Percentiles rank a stretch among this genome's conserved stretches.
Conservation (phyloP, 768 basidiomycete species). For the Collybia mongolica region DNA sequence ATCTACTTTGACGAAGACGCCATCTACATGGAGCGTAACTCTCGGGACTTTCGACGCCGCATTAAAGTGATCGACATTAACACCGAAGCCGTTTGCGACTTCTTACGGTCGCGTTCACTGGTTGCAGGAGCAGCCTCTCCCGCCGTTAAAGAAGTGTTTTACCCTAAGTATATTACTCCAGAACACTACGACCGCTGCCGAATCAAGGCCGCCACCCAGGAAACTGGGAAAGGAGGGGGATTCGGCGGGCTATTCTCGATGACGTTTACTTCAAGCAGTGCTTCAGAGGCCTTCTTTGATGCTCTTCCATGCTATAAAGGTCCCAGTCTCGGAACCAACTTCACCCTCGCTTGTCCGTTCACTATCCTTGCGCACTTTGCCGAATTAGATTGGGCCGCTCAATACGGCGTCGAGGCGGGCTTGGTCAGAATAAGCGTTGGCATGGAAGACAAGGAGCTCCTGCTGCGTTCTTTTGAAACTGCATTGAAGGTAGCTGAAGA, state of each 20-base stretch:
- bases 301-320: conserved; percentile 82
- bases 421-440: conserved; percentile 92
- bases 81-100: conserved; percentile 78
- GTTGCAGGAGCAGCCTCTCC: conserved; percentile 34
- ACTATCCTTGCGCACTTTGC: conserved; percentile 88
- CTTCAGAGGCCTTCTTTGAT: conserved; percentile 84
- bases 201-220: conserved; percentile 37
- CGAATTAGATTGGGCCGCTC: conserved; percentile 90
- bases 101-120: conserved; percentile 61
- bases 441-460: conserved; percentile 64
- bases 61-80: conserved; percentile 78
- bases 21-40: conserved; percentile 97
- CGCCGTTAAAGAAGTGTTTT: conserved; percentile 82
- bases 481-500: conserved; percentile 77
- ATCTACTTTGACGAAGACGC: conserved; percentile 89
- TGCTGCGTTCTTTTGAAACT: conserved; percentile 56
- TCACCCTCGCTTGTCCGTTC: conserved; percentile 93
- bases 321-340: conserved; percentile 91
- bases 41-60: conserved; percentile 83
- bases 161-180: conserved; percentile 80
- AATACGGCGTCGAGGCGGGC: conserved; percentile 80
- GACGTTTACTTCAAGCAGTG: conserved; percentile 69
- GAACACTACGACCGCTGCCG: conserved; percentile 73
- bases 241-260: conserved; percentile 89
- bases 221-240: conserved; percentile 43